Evolutionary conservation across 139 green algal genomes (phyloP), one percentile per base, ranked within the genome.

Genomic region (Zygnema cylindricum): DNA sequence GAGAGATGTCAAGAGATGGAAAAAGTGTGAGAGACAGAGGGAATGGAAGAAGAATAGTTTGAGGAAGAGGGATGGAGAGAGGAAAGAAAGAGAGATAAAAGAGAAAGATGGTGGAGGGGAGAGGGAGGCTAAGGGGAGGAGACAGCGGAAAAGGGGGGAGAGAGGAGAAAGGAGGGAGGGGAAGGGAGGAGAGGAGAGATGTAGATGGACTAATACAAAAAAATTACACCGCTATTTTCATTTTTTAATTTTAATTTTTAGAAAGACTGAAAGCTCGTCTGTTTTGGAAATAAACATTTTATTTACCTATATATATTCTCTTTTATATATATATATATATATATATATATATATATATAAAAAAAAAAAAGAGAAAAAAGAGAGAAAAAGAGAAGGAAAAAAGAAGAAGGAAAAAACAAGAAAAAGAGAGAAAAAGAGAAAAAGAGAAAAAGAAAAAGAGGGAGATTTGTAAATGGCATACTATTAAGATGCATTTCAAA

Each of bases 1-100:
- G 94, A 98, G 98, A 76, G 89, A 79, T 0, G 95, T 98, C 95
- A 95, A 99, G 93, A 98, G 96, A 43, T 88, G 95, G 93, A 98
- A 98, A 30, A 98, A 63, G 49, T 63, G 49, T 7, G 49, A 21
- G 90, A 86, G 32, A 93, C 41, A 92, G 89, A 83, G 87, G 87
- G 57, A 92, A 38, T 1, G 89, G 89, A 41, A 57, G 69, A 42
- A 92, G 76, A 30, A 92, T 84, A 33, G n/a, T 75, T 49, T 91
- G 85, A 36, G 90, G 85, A 40, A 92, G 85, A 1, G 55, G 49
- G 69, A 92, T n/a, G n/a, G n/a, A n/a, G n/a, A n/a, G n/a, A n/a
- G n/a, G n/a, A n/a, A n/a, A n/a, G n/a, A n/a, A n/a, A n/a, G n/a
- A n/a, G n/a, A n/a, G n/a, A n/a, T n/a, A n/a, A n/a, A n/a, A n/a